phyloP scores from a whole-genome alignment of 768 basidiomycete genomes.

The Mycena capillaripes region DNA sequence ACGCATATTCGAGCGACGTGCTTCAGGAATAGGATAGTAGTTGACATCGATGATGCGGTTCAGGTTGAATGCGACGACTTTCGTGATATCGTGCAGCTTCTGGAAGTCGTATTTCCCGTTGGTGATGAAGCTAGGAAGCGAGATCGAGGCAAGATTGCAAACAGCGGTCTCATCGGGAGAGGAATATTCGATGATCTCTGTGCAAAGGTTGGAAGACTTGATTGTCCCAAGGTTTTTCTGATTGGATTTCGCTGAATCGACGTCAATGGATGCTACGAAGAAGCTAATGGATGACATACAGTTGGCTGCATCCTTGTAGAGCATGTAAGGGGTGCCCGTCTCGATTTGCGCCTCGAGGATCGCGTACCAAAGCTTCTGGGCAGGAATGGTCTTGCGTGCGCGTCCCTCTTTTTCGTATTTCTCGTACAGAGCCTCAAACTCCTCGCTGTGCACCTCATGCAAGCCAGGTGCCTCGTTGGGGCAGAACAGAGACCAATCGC shows the following conservation, averaged over 20 bases:
- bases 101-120: constrained; percentile 80
- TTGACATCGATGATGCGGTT: constrained; percentile 84
- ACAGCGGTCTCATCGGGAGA: constrained; percentile 87
- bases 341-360: constrained; percentile 97
- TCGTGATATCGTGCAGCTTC: constrained; percentile 82
- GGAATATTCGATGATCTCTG: constrained; percentile 89
- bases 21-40: constrained; percentile 83
- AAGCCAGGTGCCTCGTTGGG: constrained; percentile 96
- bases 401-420: constrained; percentile 95
- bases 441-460: constrained; percentile 89
- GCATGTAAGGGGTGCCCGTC: constrained; percentile 98
- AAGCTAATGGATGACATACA: constrained; percentile 61
- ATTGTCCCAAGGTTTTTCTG: constrained; percentile 89
- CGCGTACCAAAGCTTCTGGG: constrained; percentile 99
- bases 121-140: constrained; percentile 81
- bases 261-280: background rate
- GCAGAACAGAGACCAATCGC: constrained; percentile 97
- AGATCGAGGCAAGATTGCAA: constrained; percentile 88
- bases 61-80: constrained; percentile 83
- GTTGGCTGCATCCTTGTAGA: constrained; percentile 98
- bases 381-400: constrained; percentile 86
- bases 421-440: constrained; percentile 90
- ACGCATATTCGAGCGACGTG: constrained; percentile 81
- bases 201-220: constrained; percentile 89
- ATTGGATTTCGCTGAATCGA: constrained; percentile 78